Evolutionary conservation across 208 protist genomes (phyloP).

Genomic region (Trypanosoma cruzi): DNA sequence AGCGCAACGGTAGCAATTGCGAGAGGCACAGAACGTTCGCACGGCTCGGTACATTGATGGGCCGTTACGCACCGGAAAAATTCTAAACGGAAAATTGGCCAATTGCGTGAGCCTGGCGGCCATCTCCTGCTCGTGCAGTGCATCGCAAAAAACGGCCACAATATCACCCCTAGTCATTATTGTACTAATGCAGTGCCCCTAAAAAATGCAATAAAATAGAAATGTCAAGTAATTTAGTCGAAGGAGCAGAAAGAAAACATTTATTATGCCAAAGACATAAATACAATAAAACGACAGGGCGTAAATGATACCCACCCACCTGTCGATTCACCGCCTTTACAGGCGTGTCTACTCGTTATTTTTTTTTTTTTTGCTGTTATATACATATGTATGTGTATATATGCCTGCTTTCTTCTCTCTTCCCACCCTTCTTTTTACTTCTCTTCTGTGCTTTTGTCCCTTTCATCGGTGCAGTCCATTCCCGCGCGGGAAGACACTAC

Average conservation of each 20-base stretch:
- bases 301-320: neutral
- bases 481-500: neutral
- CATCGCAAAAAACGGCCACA: conserved; percentile 36
- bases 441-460: neutral
- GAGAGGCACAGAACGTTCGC: conserved; percentile 30
- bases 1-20: conserved; percentile 28
- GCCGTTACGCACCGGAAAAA: conserved; percentile 38
- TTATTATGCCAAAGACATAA: neutral
- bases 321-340: neutral
- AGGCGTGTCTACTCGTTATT: neutral
- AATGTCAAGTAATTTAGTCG: neutral
- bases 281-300: neutral
- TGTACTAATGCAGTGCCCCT: neutral
- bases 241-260: neutral
- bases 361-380: neutral
- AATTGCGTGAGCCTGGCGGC: neutral
- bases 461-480: neutral
- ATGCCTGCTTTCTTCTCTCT: neutral
- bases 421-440: neutral
- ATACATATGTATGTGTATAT: neutral
- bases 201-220: conserved; percentile 11
- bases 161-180: conserved; percentile 28
- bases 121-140: conserved; percentile 6
- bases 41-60: conserved; percentile 39
- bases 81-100: conserved; percentile 28